Base-by-base conservation (phyloP, 208 protist genomes). In the Acanthamoeba lenticulata region DNA sequence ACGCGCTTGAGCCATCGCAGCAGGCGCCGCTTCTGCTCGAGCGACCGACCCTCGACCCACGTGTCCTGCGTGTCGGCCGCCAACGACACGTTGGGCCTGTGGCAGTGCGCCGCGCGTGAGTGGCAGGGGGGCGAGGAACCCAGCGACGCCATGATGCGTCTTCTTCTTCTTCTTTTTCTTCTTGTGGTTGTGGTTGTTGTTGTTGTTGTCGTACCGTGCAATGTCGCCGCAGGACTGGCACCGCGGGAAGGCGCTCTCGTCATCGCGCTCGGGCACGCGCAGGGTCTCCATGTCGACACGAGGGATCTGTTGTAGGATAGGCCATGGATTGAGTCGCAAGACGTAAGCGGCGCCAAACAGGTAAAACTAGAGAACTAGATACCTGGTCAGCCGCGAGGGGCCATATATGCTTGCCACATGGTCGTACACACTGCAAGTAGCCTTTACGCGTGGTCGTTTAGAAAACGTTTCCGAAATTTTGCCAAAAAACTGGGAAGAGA, bases 61-160 rank as follows among this genome's bases (percentile, higher is more conserved):
- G 77, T 86, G 77, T 86, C 44, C 32, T 86, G 77, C 4, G 77
- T 86, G 77, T 86, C 77, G 29, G 38, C 34, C 11, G 44, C 45
- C 38, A 86, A 21, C 5, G 77, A 86, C 19, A 86, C 45, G 27
- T 86, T 86, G 2, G 77, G 77, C 24, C 77, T 86, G 77, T 11
- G n/a, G n/a, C n/a, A n/a, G n/a, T n/a, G n/a, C n/a, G n/a, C n/a
- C n/a, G n/a, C n/a, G n/a, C n/a, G n/a, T n/a, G n/a, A n/a, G n/a
- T n/a, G n/a, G n/a, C n/a, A n/a, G n/a, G n/a, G n/a, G n/a, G n/a
- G n/a, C n/a, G n/a, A n/a, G n/a, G n/a, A n/a, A n/a, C n/a, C n/a
- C n/a, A n/a, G n/a, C n/a, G 47, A 52, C 47, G 5, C 47, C 15
- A 5, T 52, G 47, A 52, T 15, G 9, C 9, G 9, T 52, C 47